Conservation (phyloP, 140 eudicot species). For the Stevia rebaudiana region DNA sequence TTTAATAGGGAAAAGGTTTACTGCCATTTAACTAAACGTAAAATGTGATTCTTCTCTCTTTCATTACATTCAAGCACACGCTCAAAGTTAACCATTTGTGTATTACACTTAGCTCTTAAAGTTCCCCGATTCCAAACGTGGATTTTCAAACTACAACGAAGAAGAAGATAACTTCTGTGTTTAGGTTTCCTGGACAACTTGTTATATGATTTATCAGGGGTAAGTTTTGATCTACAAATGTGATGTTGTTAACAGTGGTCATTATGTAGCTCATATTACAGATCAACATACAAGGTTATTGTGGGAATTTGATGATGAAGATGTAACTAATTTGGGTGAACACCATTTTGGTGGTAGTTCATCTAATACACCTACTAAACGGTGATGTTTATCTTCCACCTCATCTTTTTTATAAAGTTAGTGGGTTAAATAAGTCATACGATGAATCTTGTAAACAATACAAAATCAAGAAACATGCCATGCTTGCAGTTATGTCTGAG, state of each 20-base stretch:
- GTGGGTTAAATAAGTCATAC: slow-evolving; percentile 41
- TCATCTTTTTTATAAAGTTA: slow-evolving; percentile 65
- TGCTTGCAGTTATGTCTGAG: slow-evolving; percentile 48
- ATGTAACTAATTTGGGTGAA: slow-evolving; percentile 66
- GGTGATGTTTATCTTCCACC: slow-evolving; percentile 49
- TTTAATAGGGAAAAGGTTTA: too few species aligned
- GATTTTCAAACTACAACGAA: slow-evolving; percentile 89
- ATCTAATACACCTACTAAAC: slow-evolving; percentile 39
- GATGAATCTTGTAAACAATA: slow-evolving; percentile 58
- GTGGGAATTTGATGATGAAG: slow-evolving; percentile 99
- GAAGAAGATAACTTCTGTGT: slow-evolving; percentile 87
- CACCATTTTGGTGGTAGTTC: slow-evolving; percentile 73
- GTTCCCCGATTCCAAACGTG: too few species aligned
- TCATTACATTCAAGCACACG: too few species aligned
- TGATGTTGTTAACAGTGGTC: slow-evolving; percentile 90
- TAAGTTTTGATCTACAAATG: slow-evolving; percentile 87
- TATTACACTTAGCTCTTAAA: too few species aligned
- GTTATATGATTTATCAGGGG: slow-evolving; percentile 82
- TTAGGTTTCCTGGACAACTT: slow-evolving; percentile 79
- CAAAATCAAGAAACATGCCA: slow-evolving; percentile 50
- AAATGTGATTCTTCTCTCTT: too few species aligned
- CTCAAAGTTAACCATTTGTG: too few species aligned
- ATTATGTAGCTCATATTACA: slow-evolving; percentile 89
- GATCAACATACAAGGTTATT: slow-evolving; percentile 74
- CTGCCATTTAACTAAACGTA: too few species aligned